Conservation (phyloP, 768 basidiomycete species). For the Russula brevipes region DNA sequence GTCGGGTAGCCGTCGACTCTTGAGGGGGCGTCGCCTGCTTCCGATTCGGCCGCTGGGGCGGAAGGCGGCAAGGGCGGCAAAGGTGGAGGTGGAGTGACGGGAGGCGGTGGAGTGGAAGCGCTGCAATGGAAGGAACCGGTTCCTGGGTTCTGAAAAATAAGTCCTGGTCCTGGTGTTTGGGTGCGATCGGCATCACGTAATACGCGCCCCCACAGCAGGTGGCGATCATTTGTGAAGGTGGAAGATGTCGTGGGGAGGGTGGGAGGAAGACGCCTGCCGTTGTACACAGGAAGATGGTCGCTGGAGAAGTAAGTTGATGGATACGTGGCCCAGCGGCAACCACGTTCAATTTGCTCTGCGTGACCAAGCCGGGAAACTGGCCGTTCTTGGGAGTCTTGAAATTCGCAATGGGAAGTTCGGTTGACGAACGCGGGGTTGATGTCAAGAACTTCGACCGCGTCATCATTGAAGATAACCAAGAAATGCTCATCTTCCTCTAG, state of each 20-base stretch:
- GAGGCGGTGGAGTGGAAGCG: slow-evolving; percentile 7
- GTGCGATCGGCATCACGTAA: background rate
- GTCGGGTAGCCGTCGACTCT: background rate
- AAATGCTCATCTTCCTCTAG: slow-evolving; percentile 11
- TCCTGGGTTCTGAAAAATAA: background rate
- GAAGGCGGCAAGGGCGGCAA: background rate
- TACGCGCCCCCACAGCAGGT: slow-evolving; percentile 12
- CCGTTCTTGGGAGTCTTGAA: background rate
- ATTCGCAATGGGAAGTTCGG: slow-evolving; percentile 2
- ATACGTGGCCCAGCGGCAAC: slow-evolving; percentile 57
- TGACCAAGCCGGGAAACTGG: background rate
- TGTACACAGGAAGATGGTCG: slow-evolving; percentile 49
- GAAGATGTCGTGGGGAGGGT: background rate
- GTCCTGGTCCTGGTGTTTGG: background rate
- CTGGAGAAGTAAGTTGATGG: slow-evolving; percentile 56
- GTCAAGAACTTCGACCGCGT: slow-evolving; percentile 14
- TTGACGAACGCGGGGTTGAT: background rate
- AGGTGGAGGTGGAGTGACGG: slow-evolving; percentile 14
- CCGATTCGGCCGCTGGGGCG: background rate
- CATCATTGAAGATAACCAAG: slow-evolving; percentile 20
- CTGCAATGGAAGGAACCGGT: background rate
- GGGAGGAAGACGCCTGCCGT: slow-evolving; percentile 28
- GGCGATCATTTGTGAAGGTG: slow-evolving; percentile 11
- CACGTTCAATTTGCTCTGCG: background rate
- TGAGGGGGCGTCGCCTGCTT: background rate